Percentiles rank a stretch among this genome's conserved stretches.
Evolutionary conservation across 176 grass and related monocot species (phyloP).

Genomic region (Tillandsia leiboldiana): DNA sequence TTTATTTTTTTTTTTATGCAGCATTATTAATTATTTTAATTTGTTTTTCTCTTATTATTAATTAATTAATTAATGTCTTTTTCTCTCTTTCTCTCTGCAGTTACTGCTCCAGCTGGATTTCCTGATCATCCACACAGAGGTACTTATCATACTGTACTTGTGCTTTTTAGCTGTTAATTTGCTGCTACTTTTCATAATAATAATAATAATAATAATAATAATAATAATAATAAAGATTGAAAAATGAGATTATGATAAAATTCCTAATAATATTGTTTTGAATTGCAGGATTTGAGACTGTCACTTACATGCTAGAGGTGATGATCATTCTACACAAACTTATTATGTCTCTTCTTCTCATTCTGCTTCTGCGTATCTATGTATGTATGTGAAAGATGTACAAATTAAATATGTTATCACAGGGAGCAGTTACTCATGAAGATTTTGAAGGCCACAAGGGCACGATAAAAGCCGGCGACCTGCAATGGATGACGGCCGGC

Average conservation of each 20-base stretch:
- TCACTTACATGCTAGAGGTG: constrained; percentile 99
- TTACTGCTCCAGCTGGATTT: constrained; percentile 75
- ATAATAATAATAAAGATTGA: too few species aligned
- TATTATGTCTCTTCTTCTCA: background rate
- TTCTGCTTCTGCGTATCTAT: too few species aligned
- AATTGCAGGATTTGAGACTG: constrained; percentile 82
- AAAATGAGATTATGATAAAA: too few species aligned
- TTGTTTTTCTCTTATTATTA: background rate
- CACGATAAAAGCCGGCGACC: constrained; percentile 79
- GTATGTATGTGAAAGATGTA: too few species aligned
- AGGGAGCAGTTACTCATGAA: constrained; percentile 80
- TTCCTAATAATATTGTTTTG: background rate
- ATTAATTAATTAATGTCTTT: too few species aligned
- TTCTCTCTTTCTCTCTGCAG: constrained; percentile 19
- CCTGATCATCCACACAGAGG: constrained; percentile 94
- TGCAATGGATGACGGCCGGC: constrained; percentile 99
- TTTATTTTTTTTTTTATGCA: background rate
- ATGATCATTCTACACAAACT: background rate
- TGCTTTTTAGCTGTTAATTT: too few species aligned
- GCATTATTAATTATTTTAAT: background rate
- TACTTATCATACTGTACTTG: background rate
- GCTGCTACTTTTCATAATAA: too few species aligned
- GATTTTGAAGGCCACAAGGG: constrained; percentile 92
- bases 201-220: too few species aligned
- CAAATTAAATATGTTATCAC: background rate